Evolutionary conservation across 495 filamentous ascomycete genomes (phyloP).

Genomic region (Tuber melanosporum): DNA sequence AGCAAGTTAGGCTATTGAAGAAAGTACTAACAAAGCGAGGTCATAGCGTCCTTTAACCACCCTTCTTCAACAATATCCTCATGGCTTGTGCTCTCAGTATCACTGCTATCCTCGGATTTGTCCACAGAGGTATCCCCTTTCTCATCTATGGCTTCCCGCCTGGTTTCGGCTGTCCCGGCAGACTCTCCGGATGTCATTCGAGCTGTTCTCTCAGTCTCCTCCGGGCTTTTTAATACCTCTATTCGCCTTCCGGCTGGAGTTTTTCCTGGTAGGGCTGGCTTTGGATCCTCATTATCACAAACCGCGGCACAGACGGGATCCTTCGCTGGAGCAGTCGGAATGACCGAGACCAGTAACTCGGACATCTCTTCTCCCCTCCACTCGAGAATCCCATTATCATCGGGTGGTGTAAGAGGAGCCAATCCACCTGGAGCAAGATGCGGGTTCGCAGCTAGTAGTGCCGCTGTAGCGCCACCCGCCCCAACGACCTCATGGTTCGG

Average conservation of each 20-base stretch:
- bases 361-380: conserved; percentile 36
- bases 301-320: conserved; percentile 7
- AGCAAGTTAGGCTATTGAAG: conserved; percentile 8
- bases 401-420: conserved; percentile 42
- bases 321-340: conserved; percentile 25
- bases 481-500: conserved; percentile 25
- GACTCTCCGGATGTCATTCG: conserved; percentile 5
- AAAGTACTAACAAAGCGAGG: conserved; percentile 31
- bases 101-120: conserved; percentile 19
- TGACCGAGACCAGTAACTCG: conserved; percentile 17
- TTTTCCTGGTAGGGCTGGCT: conserved; percentile 1
- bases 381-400: conserved; percentile 42
- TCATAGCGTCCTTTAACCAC: conserved; percentile 39
- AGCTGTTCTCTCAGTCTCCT: conserved; percentile 1
- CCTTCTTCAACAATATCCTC: conserved; percentile 31
- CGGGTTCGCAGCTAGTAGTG: conserved; percentile 37
- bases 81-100: conserved; percentile 23
- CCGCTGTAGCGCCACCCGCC: conserved; percentile 37
- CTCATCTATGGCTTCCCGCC: conserved; percentile 19
- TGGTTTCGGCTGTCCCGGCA: neutral
- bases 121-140: conserved; percentile 21
- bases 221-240: conserved; percentile 1
- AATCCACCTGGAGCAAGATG: conserved; percentile 39
- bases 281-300: conserved; percentile 11
- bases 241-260: conserved; percentile 9